These are phyloP conservation scores for Dendrobium catenatum DNA, from an alignment of 106 monocot species.

Conservation along the genomic window DNA sequence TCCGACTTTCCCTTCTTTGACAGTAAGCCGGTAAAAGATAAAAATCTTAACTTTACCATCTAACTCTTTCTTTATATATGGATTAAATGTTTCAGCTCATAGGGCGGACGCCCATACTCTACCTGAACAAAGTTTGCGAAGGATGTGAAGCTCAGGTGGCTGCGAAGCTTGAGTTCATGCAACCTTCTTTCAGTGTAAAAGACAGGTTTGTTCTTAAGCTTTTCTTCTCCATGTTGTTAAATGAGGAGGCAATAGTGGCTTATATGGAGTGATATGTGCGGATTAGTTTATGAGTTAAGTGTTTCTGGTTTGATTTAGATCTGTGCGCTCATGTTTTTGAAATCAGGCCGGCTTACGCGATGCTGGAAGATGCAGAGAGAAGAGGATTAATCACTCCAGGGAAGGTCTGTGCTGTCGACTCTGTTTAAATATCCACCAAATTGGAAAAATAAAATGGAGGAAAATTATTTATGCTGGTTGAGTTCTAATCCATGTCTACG, in stretches of 20 bases:
- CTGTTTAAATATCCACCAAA: neutral
- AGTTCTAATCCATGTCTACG: too few species aligned
- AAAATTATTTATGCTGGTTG: too few species aligned
- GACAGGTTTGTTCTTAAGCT: constrained; percentile 43
- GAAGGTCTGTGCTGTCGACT: constrained; percentile 39
- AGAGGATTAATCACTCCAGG: constrained; percentile 88
- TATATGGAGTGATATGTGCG: neutral
- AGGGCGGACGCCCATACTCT: constrained; percentile 75
- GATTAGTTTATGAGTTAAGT: neutral
- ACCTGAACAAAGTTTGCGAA: constrained; percentile 76
- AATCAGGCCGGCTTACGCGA: constrained; percentile 65
- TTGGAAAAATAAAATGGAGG: too few species aligned
- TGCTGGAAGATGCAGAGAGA: constrained; percentile 84
- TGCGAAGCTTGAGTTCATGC: constrained; percentile 71
- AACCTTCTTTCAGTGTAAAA: constrained; percentile 77
- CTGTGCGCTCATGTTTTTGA: neutral
- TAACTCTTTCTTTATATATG: neutral
- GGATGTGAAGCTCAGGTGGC: constrained; percentile 67
- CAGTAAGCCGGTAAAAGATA: too few species aligned
- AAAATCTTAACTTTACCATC: neutral
- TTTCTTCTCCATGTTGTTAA: neutral
- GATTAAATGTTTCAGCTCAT: constrained; percentile 43
- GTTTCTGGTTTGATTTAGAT: neutral
- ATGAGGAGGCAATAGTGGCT: neutral
- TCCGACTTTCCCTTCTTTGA: too few species aligned